phyloP scores from a whole-genome alignment of 2,329 filamentous ascomycete species.

The Neofusicoccum sp. region DNA sequence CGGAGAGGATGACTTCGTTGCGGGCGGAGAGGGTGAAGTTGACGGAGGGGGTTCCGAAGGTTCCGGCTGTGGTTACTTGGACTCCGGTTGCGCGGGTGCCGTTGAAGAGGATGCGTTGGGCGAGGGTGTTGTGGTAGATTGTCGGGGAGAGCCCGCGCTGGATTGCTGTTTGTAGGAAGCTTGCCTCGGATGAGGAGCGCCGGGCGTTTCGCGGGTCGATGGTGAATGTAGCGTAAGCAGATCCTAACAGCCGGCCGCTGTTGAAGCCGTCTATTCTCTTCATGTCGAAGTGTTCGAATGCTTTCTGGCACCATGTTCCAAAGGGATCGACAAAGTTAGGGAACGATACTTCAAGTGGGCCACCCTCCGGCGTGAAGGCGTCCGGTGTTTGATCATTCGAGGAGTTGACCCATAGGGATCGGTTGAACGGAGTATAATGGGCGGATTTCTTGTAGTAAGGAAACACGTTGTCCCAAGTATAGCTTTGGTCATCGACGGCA shows the following conservation, averaged over 20 bases:
- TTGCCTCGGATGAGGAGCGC: constrained; percentile 22
- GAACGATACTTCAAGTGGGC: constrained; percentile 18
- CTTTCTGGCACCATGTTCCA: neutral
- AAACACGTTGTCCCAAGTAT: constrained; percentile 20
- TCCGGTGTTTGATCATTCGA: constrained; percentile 5
- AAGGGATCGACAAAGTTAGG: constrained; percentile 5
- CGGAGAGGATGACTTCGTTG: constrained; percentile 3
- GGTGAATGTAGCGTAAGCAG: constrained; percentile 20
- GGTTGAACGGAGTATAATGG: constrained; percentile 20
- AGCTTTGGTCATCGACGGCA: constrained; percentile 24
- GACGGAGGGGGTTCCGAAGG: neutral
- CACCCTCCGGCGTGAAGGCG: constrained; percentile 22
- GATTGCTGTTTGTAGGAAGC: constrained; percentile 26
- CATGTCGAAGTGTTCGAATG: constrained; percentile 15
- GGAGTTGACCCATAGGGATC: constrained; percentile 11
- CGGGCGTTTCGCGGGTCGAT: constrained; percentile 27
- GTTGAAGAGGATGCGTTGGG: constrained; percentile 31
- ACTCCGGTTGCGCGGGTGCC: constrained; percentile 20
- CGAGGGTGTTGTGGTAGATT: constrained; percentile 29
- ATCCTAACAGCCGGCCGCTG: constrained; percentile 8
- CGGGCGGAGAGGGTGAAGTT: neutral
- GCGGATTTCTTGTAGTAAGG: constrained; percentile 25
- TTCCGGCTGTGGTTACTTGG: constrained; percentile 20
- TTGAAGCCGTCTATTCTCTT: neutral
- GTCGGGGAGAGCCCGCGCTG: neutral